phyloP scores from a whole-genome alignment of 495 filamentous ascomycete species.

The Aspergillus heteromorphus region DNA sequence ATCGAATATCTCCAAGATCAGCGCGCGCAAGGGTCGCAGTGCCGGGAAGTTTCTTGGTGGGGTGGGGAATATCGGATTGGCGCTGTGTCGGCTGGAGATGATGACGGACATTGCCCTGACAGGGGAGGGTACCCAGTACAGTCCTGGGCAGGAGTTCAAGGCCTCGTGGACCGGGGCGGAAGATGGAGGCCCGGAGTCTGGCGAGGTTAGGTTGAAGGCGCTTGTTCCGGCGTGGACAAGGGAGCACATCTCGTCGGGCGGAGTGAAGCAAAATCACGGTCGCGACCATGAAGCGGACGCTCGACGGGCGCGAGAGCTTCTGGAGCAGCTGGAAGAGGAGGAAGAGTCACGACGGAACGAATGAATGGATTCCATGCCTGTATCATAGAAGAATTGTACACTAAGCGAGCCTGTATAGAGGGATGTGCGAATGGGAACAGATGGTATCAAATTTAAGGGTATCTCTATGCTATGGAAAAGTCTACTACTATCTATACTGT shows the following conservation, averaged over 20 bases:
- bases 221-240: slow-evolving; percentile 79
- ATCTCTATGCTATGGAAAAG: slow-evolving; percentile 16
- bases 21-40: slow-evolving; percentile 53
- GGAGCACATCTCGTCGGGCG: slow-evolving; percentile 32
- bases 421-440: neutral
- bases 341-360: slow-evolving; percentile 26
- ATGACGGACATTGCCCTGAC: slow-evolving; percentile 74
- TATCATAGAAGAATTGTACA: slow-evolving; percentile 19
- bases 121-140: slow-evolving; percentile 53
- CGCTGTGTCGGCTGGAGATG: slow-evolving; percentile 79
- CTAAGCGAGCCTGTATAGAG: slow-evolving; percentile 15
- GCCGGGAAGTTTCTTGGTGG: slow-evolving; percentile 73
- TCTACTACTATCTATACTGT: neutral
- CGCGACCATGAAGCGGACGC: slow-evolving; percentile 21
- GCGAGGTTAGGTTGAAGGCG: slow-evolving; percentile 67
- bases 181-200: slow-evolving; percentile 38
- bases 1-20: slow-evolving; percentile 42
- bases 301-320: slow-evolving; percentile 31
- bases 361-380: slow-evolving; percentile 5
- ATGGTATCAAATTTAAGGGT: slow-evolving; percentile 14
- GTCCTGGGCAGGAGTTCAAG: slow-evolving; percentile 49
- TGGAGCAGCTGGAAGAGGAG: slow-evolving; percentile 40
- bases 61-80: slow-evolving; percentile 80
- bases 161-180: slow-evolving; percentile 41
- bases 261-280: slow-evolving; percentile 19